Evolutionary conservation across 2,329 filamentous ascomycete species (phyloP).

Genomic region (Aspergillus persii): DNA sequence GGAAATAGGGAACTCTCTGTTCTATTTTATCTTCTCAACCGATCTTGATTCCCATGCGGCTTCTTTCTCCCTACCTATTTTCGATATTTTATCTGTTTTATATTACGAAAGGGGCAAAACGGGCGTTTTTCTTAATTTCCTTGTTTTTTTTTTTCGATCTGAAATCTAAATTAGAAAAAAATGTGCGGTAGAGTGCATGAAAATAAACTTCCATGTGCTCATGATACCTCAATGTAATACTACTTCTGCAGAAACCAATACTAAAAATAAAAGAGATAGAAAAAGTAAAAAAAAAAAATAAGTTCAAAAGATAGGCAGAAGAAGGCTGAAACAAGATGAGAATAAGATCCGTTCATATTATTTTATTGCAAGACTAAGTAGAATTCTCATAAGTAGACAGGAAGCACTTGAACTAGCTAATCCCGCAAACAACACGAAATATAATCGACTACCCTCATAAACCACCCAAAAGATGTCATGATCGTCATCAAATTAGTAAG

Average conservation of each 20-base stretch:
- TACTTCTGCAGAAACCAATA: neutral
- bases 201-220: neutral
- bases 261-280: neutral
- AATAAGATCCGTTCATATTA: neutral
- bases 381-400: neutral
- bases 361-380: neutral
- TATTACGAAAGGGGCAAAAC: conserved; percentile 7
- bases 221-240: neutral
- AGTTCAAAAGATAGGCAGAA: neutral
- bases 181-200: neutral
- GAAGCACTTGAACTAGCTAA: neutral
- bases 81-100: neutral
- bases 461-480: conserved; percentile 5
- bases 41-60: neutral
- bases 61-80: neutral
- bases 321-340: neutral
- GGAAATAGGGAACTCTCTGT: neutral
- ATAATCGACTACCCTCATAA: neutral
- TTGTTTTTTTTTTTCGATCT: neutral
- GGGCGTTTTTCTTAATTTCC: conserved; percentile 16
- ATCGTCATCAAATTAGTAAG: conserved; percentile 9
- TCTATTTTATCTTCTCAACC: neutral
- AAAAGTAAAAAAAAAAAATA: neutral
- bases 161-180: conserved; percentile 5
- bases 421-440: neutral